phyloP scores from a whole-genome alignment of 2,329 filamentous ascomycete genomes.

The Alternaria arborescens region DNA sequence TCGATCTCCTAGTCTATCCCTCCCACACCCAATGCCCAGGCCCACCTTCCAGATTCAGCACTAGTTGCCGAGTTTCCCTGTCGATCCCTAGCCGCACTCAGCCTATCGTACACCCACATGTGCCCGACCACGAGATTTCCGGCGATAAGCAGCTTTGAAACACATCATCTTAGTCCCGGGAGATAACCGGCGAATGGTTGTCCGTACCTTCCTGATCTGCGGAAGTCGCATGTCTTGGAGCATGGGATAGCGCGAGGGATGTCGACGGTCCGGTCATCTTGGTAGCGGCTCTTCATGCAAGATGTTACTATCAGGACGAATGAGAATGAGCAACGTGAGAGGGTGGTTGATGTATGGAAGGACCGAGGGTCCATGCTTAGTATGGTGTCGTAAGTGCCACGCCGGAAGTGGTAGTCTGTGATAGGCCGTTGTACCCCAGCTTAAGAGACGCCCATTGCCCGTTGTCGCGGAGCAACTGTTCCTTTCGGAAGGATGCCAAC shows the following conservation, averaged over 20 bases:
- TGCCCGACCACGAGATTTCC: conserved; percentile 17
- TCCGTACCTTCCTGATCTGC: conserved; percentile 37
- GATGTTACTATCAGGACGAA: conserved; percentile 10
- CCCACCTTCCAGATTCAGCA: conserved; percentile 26
- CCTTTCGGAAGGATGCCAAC: conserved; percentile 22
- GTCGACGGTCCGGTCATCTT: conserved; percentile 10
- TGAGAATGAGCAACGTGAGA: conserved; percentile 23
- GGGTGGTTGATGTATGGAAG: conserved; percentile 14
- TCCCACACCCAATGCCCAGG: not conserved
- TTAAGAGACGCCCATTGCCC: not conserved
- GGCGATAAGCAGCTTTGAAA: conserved; percentile 32
- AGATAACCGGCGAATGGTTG: conserved; percentile 15
- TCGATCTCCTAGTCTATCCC: conserved; percentile 2
- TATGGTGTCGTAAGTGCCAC: conserved; percentile 5
- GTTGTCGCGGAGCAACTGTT: conserved; percentile 21
- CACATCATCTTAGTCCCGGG: conserved; percentile 16
- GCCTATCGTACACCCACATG: conserved; percentile 38
- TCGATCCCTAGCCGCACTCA: conserved; percentile 29
- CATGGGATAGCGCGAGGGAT: conserved; percentile 9
- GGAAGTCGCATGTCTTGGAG: conserved; percentile 5
- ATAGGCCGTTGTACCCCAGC: conserved; percentile 4
- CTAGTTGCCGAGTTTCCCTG: conserved; percentile 27
- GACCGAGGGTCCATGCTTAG: conserved; percentile 2
- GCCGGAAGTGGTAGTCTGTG: conserved; percentile 9
- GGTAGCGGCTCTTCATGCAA: conserved; percentile 6